Percentiles rank a stretch among this genome's conserved stretches.
Evolutionary conservation across 176 grass and related monocot genomes (phyloP).

Genomic region (Eleusine coracana): DNA sequence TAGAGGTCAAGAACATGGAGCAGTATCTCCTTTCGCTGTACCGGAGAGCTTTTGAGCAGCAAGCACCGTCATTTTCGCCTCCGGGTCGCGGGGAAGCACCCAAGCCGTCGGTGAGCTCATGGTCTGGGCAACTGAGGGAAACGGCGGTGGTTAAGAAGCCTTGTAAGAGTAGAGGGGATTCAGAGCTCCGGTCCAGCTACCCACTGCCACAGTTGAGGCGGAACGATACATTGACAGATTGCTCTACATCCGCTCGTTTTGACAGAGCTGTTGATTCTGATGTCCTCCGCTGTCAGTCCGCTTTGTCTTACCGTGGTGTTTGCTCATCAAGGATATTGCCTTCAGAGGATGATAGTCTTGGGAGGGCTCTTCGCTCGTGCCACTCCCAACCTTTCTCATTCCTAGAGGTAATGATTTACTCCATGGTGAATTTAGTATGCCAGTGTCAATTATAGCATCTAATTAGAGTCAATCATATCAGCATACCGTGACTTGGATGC

Average conservation of each 20-base stretch:
- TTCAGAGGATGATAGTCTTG: constrained; percentile 79
- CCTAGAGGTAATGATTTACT: constrained; percentile 56
- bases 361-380: constrained; percentile 74
- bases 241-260: constrained; percentile 36
- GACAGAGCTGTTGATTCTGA: constrained; percentile 39
- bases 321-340: constrained; percentile 78
- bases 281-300: constrained; percentile 58
- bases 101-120: constrained; percentile 30
- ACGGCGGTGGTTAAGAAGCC: constrained; percentile 19
- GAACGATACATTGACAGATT: constrained; percentile 49
- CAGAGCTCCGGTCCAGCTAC: constrained; percentile 39
- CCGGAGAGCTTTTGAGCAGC: constrained; percentile 87
- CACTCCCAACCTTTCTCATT: constrained; percentile 91
- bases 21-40: constrained; percentile 92
- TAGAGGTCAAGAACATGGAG: constrained; percentile 97
- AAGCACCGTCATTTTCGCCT: constrained; percentile 55
- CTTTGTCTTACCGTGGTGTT: constrained; percentile 62
- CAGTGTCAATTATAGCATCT: not conserved
- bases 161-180: constrained; percentile 38
- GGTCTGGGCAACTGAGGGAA: constrained; percentile 27
- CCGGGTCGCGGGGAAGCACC: constrained; percentile 27
- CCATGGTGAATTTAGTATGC: not conserved
- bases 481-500: no score
- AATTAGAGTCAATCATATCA: not conserved
- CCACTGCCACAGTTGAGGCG: constrained; percentile 25